These are phyloP conservation scores for Eruca vesicaria DNA, from an alignment of 441 rosid species.

Conservation along the genomic window DNA sequence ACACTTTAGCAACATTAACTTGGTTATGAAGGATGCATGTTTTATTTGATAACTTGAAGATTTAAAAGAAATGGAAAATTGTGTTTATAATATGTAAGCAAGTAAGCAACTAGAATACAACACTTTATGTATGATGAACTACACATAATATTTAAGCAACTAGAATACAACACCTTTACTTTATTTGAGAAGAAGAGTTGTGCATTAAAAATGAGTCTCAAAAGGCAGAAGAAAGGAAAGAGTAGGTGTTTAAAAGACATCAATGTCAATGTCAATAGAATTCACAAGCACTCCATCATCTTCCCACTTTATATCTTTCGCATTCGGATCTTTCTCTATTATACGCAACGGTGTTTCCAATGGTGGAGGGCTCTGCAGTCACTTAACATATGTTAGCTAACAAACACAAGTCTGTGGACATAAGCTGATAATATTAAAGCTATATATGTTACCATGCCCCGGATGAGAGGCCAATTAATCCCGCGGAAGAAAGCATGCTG, in stretches of 20 bases:
- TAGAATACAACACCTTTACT: constrained; percentile 11
- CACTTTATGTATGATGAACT: background rate
- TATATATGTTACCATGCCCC: constrained; percentile 65
- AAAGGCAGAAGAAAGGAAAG: background rate
- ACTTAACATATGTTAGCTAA: constrained; percentile 2
- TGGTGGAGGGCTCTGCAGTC: constrained; percentile 77
- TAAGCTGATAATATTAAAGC: background rate
- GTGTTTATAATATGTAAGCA: background rate
- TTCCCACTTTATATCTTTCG: constrained; percentile 74
- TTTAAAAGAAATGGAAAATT: constrained; percentile 1
- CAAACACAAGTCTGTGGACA: background rate
- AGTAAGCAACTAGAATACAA: background rate
- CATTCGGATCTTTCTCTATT: constrained; percentile 54
- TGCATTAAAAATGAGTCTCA: background rate
- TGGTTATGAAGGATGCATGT: background rate
- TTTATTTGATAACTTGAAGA: background rate
- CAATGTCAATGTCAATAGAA: constrained; percentile 54
- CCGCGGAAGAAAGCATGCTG: constrained; percentile 91
- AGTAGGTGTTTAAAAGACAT: constrained; percentile 52
- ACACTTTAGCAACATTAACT: constrained; percentile 14
- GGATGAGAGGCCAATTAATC: constrained; percentile 91
- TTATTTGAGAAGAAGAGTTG: constrained; percentile 13
- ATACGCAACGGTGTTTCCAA: constrained; percentile 60
- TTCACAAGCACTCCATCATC: constrained; percentile 82
- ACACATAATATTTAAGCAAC: background rate